Conservation (phyloP, 2,329 filamentous ascomycete genomes). For the Clarireedia monteithiana region DNA sequence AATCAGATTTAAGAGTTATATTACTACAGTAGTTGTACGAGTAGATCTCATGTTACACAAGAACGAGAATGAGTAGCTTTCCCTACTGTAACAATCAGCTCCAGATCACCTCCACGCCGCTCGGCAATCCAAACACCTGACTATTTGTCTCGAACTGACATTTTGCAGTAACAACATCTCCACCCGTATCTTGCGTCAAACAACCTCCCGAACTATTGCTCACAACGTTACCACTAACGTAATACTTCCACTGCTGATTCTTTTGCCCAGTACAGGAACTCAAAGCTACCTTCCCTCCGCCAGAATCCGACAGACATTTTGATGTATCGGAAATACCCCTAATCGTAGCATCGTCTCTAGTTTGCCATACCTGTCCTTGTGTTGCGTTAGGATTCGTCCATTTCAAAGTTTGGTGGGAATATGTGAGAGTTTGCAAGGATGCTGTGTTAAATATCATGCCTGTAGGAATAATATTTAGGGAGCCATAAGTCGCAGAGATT, state of each 20-base stretch:
- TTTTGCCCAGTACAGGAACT: slow-evolving; percentile 30
- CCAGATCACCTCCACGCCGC: slow-evolving; percentile 31
- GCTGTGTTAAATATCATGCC: slow-evolving; percentile 43
- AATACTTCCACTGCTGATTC: slow-evolving; percentile 36
- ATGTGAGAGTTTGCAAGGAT: slow-evolving; percentile 36
- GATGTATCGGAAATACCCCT: slow-evolving; percentile 31
- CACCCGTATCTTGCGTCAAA: slow-evolving; percentile 32
- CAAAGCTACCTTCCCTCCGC: slow-evolving; percentile 22
- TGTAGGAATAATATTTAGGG: slow-evolving; percentile 29
- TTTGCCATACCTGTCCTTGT: slow-evolving; percentile 37
- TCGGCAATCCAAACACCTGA: slow-evolving; percentile 40
- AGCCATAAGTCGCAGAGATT: slow-evolving; percentile 29
- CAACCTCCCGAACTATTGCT: slow-evolving; percentile 30
- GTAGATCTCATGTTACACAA: too few species aligned
- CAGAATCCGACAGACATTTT: slow-evolving; percentile 35
- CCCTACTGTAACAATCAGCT: background rate
- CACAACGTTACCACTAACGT: slow-evolving; percentile 36
- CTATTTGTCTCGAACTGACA: slow-evolving; percentile 35
- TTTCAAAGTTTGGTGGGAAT: slow-evolving; percentile 16
- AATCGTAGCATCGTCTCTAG: slow-evolving; percentile 29
- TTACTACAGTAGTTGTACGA: background rate
- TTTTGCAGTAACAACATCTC: slow-evolving; percentile 20
- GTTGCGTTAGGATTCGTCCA: slow-evolving; percentile 33
- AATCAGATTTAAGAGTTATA: too few species aligned
- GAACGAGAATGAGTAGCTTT: too few species aligned